These are phyloP conservation scores for Helicocarpus griseus DNA, from an alignment of 2,329 filamentous ascomycete species.

Conservation along the genomic window DNA sequence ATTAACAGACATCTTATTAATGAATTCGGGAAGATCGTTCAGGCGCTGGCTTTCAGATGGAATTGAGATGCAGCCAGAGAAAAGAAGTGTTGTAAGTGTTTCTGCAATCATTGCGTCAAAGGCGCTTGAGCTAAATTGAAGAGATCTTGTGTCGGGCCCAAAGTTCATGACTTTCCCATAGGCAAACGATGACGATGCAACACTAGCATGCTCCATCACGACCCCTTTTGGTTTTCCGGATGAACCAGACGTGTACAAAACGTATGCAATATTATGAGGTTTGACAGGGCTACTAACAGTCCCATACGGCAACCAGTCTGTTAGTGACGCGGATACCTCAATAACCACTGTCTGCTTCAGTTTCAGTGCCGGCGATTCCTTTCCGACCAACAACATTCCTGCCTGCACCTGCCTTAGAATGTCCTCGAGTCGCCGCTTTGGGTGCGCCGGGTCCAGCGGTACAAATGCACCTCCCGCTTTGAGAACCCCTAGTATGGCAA, in stretches of 20 bases:
- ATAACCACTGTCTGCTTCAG: constrained; percentile 20
- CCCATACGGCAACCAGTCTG: constrained; percentile 10
- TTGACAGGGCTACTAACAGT: constrained; percentile 19
- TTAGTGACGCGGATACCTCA: constrained; percentile 17
- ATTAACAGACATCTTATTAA: constrained; percentile 54
- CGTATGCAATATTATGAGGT: constrained; percentile 35
- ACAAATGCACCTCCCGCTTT: constrained; percentile 36
- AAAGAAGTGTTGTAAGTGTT: constrained; percentile 43
- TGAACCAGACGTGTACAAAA: constrained; percentile 52
- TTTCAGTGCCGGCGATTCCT: constrained; percentile 10
- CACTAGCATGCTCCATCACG: constrained; percentile 50
- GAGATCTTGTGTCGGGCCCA: constrained; percentile 43
- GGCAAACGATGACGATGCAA: constrained; percentile 45
- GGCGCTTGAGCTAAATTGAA: constrained; percentile 48
- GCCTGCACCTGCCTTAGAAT: constrained; percentile 26
- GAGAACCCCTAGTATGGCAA: constrained; percentile 32
- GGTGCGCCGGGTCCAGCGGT: constrained; percentile 31
- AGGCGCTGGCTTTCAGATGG: constrained; percentile 42
- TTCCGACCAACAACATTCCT: constrained; percentile 15
- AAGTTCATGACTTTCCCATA: constrained; percentile 40
- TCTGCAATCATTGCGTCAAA: constrained; percentile 49
- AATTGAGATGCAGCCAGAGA: constrained; percentile 51
- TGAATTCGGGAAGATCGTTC: constrained; percentile 40
- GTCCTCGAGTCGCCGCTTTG: constrained; percentile 26
- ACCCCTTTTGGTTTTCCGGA: constrained; percentile 43